Base-by-base conservation (phyloP, 768 basidiomycete species). In the Lactarius vividus region DNA sequence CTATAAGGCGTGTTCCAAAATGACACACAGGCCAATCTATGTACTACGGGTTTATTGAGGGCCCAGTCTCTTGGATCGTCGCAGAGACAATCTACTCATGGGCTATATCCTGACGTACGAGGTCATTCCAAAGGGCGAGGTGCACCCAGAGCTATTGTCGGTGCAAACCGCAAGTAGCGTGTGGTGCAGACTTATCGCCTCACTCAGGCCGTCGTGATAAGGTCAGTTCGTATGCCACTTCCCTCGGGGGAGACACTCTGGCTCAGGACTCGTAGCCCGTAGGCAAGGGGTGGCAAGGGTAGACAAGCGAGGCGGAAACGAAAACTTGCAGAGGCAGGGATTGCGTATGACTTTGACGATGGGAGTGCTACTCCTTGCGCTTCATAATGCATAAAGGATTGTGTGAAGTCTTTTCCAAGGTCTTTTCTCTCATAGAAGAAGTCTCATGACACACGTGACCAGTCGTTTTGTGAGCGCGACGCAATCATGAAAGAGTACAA, bases 61-160 rank as follows among this genome's bases (percentile, higher is more conserved):
- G 86, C n/a, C 83, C 88, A 0, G 95, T 98, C 35, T 96, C 97
- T 0, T 79, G 95, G 73, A 98, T 99, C 68, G 97, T 97, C 9
- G 89, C 92, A 2, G 97, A 98, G 73, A 98, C 96, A 56, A 98
- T 98, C 84, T 99, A 44, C 82, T 99, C 69, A 85, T 91, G 83
- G 96, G 96, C 8, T 96, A 97, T 74, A 90, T 99, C 68, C 83
- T 99, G 62, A 86, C 85, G 55, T 98, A 96, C 81, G 91, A 92
- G 77, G 76, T 95, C 59, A 86, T 98, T 65, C 94, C 97, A 52
- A 87, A 87, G 71, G 93, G 95, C 31, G 77, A 96, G 67, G 86
- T 98, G 1, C 96, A 98, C 75, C 91, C 95, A 16, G 87, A 96
- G 74, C 78, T 98, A 2, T 99, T 97, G 97, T 96, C 15, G 96